Percentiles rank a stretch among this genome's conserved stretches.
Evolutionary conservation across 2,329 filamentous ascomycete species (phyloP).

Genomic region (Pyricularia sp.): DNA sequence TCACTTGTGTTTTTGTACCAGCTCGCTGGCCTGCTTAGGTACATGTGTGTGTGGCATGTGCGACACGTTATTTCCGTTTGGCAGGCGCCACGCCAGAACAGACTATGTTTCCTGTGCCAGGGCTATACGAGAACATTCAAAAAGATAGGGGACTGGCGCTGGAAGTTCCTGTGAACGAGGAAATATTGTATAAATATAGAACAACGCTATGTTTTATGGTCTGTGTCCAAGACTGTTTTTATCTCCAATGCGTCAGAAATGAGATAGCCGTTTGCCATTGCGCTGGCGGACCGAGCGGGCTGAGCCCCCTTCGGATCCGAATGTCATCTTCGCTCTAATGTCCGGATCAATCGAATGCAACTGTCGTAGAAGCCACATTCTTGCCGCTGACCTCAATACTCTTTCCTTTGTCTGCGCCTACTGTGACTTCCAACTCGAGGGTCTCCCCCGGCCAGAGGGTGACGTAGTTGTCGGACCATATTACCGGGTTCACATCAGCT

Average conservation of each 20-base stretch:
- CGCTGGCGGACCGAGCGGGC: not conserved
- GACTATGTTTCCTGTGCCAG: no score
- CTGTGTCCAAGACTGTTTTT: not conserved
- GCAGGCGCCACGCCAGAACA: not conserved
- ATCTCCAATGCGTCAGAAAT: not conserved
- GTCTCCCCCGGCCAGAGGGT: conserved; percentile 45
- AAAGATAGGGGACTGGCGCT: not conserved
- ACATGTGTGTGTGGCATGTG: not conserved
- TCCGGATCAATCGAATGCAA: conserved; percentile 1
- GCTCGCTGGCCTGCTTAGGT: not conserved
- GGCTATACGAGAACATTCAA: not conserved
- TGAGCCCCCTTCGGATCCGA: not conserved
- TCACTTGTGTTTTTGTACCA: not conserved
- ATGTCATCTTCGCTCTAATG: not conserved
- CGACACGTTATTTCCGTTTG: not conserved
- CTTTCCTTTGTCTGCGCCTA: not conserved
- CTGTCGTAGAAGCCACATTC: conserved; percentile 10
- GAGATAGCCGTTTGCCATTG: not conserved
- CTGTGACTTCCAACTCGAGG: conserved; percentile 22
- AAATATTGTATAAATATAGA: not conserved
- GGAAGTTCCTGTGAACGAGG: not conserved
- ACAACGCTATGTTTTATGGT: not conserved
- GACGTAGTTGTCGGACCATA: conserved; percentile 51
- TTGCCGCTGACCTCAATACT: conserved; percentile 16
- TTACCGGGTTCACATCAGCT: conserved; percentile 34